These are phyloP conservation scores for Globisporangium carolinianum DNA, from an alignment of 352 stramenopile genomes.

Conservation along the genomic window DNA sequence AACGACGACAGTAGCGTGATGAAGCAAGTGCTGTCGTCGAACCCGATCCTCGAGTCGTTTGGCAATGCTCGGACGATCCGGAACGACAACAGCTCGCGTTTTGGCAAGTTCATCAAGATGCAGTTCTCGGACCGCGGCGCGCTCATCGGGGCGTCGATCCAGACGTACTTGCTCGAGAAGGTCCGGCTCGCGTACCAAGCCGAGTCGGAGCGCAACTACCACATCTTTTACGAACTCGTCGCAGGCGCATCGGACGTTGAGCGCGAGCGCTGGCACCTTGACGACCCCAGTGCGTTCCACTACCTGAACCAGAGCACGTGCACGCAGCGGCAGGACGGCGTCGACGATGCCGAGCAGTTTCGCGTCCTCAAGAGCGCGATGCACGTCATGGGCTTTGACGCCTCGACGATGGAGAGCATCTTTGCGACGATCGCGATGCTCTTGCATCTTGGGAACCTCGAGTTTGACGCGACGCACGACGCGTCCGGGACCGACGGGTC, in stretches of 20 bases:
- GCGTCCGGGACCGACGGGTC: conserved; percentile 62
- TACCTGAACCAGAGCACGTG: conserved; percentile 90
- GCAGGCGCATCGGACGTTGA: conserved; percentile 54
- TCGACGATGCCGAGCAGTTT: conserved; percentile 90
- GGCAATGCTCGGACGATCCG: conserved; percentile 96
- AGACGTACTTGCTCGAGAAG: conserved; percentile 97
- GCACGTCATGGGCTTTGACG: conserved; percentile 83
- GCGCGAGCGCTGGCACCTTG: conserved; percentile 60
- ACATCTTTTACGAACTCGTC: conserved; percentile 95
- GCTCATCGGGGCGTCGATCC: conserved; percentile 89
- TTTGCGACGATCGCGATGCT: conserved; percentile 89
- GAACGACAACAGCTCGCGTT: conserved; percentile 96
- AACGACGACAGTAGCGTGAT: conserved; percentile 67
- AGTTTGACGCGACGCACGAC: conserved; percentile 72
- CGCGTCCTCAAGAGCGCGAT: conserved; percentile 64
- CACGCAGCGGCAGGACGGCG: conserved; percentile 73
- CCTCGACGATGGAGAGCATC: conserved; percentile 87
- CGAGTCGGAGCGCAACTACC: conserved; percentile 92
- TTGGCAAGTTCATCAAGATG: conserved; percentile 98
- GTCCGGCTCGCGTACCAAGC: conserved; percentile 92
- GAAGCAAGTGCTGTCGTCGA: conserved; percentile 94
- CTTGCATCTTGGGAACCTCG: conserved; percentile 94
- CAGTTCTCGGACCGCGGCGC: conserved; percentile 77
- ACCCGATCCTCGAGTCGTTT: conserved; percentile 98
- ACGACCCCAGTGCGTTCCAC: conserved; percentile 64